These are phyloP conservation scores for Rhizopus arrhizus DNA, from an alignment of 371 early-diverging fungal genomes.

Conservation along the genomic window DNA sequence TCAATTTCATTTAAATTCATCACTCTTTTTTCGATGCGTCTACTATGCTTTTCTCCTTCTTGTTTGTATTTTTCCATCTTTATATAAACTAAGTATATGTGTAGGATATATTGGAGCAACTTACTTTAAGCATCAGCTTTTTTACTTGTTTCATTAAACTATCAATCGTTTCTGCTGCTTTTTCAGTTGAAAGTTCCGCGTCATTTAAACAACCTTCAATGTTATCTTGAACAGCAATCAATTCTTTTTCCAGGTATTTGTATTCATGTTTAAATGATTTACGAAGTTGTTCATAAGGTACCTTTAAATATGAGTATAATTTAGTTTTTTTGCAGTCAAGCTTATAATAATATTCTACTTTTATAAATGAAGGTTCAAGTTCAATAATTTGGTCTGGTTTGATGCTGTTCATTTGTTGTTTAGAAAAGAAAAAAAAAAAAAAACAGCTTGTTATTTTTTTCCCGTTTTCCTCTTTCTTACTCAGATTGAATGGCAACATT, in stretches of 20 bases:
- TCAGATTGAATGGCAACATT: too few species aligned
- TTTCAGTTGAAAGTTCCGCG: slow-evolving; percentile 42
- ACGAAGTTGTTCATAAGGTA: slow-evolving; percentile 88
- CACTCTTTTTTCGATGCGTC: slow-evolving; percentile 73
- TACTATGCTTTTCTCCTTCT: slow-evolving; percentile 71
- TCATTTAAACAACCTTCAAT: slow-evolving; percentile 45
- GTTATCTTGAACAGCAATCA: slow-evolving; percentile 49
- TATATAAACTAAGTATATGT: background rate
- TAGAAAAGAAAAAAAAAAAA: too few species aligned
- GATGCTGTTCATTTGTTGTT: slow-evolving; percentile 64
- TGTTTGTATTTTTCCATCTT: slow-evolving; percentile 76
- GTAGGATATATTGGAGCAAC: background rate
- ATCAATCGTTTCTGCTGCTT: slow-evolving; percentile 61
- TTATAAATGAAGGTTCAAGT: slow-evolving; percentile 87
- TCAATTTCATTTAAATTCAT: slow-evolving; percentile 75
- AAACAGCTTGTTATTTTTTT: too few species aligned
- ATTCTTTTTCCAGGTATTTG: slow-evolving; percentile 83
- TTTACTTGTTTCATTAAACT: slow-evolving; percentile 66
- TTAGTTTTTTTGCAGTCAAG: background rate
- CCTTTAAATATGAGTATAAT: slow-evolving; percentile 50
- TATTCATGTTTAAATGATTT: slow-evolving; percentile 79
- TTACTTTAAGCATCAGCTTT: slow-evolving; percentile 75
- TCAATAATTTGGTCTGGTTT: slow-evolving; percentile 78
- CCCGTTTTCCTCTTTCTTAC: too few species aligned
- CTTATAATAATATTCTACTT: slow-evolving; percentile 66